Evolutionary conservation across 2,329 filamentous ascomycete genomes (phyloP), one percentile per base, ranked within the genome.

Genomic region (Penicillium sp.): DNA sequence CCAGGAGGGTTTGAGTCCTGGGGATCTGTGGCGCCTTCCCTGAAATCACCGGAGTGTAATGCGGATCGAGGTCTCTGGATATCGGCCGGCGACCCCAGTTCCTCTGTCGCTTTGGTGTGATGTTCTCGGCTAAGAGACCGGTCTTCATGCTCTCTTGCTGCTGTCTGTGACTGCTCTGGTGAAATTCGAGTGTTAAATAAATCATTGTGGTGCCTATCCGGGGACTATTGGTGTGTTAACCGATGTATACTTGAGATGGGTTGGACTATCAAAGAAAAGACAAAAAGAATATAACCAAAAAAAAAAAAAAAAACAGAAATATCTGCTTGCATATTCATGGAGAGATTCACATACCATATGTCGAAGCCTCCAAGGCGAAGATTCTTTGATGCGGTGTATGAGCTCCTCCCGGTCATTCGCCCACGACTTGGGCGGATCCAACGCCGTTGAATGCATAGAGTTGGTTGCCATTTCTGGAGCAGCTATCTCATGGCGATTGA

Each of bases 331-430:
- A 21, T 19, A 31, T 35, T 25, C 29, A 59, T 37, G 7, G 10
- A 37, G 3, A 12, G 1, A 21, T 53, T 27, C 50, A 74, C 76
- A 69, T 72, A 82, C 88, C 80, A 84, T 82, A 67, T 82, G 82
- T 70, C 82, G 85, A 29, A 86, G 84, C 40, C 87, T 80, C 90
- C 90, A 94, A 5, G 86, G 85, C 38, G 90, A 88, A 68, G 86
- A 89, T 75, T 92, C 87, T 78, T 97, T 97, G 64, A 97, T 82
- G 63, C 88, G 84, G 74, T 92, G 85, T 57, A 97, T 97, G 67
- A 96, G 79, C 73, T 93, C 89, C 57, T 86, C 86, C 62, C 93
- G 84, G 72, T 91, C 86, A 58, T 71, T 73, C 17, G 69, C 67
- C 60, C 68, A 67, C 35, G 70, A 47, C 23, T 51, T 68, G 17